Evolutionary conservation across 1,284 basidiomycete genomes (phyloP), one percentile per base, ranked within the genome.

Genomic region (Ustilago trichophora): DNA sequence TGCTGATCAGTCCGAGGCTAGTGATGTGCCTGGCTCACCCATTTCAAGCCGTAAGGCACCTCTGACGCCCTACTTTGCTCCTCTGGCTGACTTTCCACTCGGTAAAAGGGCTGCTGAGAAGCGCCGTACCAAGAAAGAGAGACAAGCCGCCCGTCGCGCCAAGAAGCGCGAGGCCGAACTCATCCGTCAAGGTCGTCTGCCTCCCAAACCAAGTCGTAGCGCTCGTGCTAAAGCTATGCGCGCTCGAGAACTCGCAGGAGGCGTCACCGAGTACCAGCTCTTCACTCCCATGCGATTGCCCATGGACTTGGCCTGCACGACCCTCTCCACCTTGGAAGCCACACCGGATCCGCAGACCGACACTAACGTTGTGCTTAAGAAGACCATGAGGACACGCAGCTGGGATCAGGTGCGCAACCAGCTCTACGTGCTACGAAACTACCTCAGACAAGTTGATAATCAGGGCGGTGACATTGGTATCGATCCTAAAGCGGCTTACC

Each of bases 251-350:
- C 43, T 73, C 27, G 76, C 79, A 3, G 79, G 79, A 10, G 79
- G 79, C 19, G 51, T 79, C 16, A 81, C 79, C 5, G 71, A 78
- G 45, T 81, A 76, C 26, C 76, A 73, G 19, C 59, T 81, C 16
- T 80, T 76, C 52, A 75, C 76, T 2, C 74, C 78, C 3, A 68
- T 74, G 40, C 53, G 68, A 13, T 52, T 78, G 34, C 64, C 75
- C 19, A 63, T 73, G 54, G 57, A 67, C 31, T 22, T 60, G 10
- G 51, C 40, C n/a, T 54, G 56, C 22, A 58, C 62, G 13, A 29
- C 50, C 7, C 32, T 65, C 12, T n/a, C 47, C n/a, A 69, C 66
- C 1, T 19, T 60, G 19, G 66, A 69, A 38, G 40, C 40, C 4
- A 69, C 60, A 1, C 60, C 66, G 0, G 29, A 46, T 36, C 52